phyloP scores from a whole-genome alignment of 352 stramenopile species.

The Stephanocyclus meneghinianus region DNA sequence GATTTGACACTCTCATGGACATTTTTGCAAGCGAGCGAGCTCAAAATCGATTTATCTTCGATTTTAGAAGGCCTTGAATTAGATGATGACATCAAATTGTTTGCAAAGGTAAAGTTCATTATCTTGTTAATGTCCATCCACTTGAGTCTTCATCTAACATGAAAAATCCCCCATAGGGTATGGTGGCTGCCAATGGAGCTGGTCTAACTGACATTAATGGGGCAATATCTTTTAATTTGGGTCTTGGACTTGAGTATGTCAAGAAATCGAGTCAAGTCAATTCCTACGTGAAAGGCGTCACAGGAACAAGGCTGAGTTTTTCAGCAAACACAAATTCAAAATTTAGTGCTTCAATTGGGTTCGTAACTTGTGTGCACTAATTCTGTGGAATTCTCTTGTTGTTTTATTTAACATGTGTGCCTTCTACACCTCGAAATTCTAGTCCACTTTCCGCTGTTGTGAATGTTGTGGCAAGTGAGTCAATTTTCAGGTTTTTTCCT shows the following conservation, averaged over 20 bases:
- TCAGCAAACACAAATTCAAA: conserved; percentile 7
- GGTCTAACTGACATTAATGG: conserved; percentile 19
- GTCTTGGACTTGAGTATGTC: conserved; percentile 35
- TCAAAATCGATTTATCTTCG: conserved; percentile 38
- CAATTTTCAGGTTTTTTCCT: too few species aligned
- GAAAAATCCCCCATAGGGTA: too few species aligned
- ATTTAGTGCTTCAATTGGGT: conserved; percentile 40
- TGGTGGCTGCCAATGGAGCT: conserved; percentile 28
- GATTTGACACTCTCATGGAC: conserved; percentile 36
- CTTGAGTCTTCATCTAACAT: too few species aligned
- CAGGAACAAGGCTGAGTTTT: conserved; percentile 32
- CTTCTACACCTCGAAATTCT: not conserved
- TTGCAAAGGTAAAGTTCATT: conserved; percentile 3
- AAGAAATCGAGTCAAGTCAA: conserved; percentile 16
- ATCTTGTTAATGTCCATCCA: too few species aligned
- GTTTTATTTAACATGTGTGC: too few species aligned
- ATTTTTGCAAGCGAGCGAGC: conserved; percentile 18
- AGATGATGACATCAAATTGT: conserved; percentile 20
- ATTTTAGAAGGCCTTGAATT: conserved; percentile 43
- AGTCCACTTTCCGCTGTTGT: conserved; percentile 33
- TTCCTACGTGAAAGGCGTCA: conserved; percentile 46
- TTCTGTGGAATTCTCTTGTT: too few species aligned
- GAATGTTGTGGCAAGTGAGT: conserved; percentile 1
- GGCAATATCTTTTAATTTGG: conserved; percentile 30
- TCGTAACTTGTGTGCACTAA: not conserved